Evolutionary conservation across 139 green algal species (phyloP).

Genomic region (Spirogloea muscicola): DNA sequence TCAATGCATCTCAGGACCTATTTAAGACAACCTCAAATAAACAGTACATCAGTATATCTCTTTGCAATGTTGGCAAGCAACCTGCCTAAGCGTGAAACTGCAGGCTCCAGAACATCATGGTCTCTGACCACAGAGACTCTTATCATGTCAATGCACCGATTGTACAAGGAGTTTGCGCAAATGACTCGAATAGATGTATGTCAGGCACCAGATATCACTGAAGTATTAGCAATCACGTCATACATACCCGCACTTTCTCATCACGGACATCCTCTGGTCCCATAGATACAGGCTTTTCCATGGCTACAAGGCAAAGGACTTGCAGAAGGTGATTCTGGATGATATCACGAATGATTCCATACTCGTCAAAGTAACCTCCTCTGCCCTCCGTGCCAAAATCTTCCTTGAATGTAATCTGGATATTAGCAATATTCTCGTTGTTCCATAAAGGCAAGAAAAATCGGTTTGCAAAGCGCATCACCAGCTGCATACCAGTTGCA

Average conservation of each 20-base stretch:
- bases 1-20: slow-evolving; percentile 75
- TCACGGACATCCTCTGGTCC: slow-evolving; percentile 91
- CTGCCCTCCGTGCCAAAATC: slow-evolving; percentile 82
- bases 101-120: no score
- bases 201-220: no score
- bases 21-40: background rate
- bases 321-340: slow-evolving; percentile 71
- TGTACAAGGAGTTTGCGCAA: no score
- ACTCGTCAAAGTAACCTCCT: slow-evolving; percentile 96
- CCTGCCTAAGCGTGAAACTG: no score
- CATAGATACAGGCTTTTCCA: slow-evolving; percentile 85
- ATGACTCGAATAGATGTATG: no score
- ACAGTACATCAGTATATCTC: no score
- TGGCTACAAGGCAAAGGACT: slow-evolving; percentile 80
- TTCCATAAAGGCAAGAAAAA: slow-evolving; percentile 82
- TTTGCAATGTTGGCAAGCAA: no score
- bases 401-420: slow-evolving; percentile 95
- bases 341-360: slow-evolving; percentile 94
- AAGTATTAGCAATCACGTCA: no score
- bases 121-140: no score
- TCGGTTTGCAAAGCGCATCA: slow-evolving; percentile 93
- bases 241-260: slow-evolving; percentile 75
- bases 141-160: no score
- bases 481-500: slow-evolving; percentile 22
- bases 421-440: slow-evolving; percentile 77